Conservation (phyloP, 164 flowering plant species). For the Vitis amurensis region DNA sequence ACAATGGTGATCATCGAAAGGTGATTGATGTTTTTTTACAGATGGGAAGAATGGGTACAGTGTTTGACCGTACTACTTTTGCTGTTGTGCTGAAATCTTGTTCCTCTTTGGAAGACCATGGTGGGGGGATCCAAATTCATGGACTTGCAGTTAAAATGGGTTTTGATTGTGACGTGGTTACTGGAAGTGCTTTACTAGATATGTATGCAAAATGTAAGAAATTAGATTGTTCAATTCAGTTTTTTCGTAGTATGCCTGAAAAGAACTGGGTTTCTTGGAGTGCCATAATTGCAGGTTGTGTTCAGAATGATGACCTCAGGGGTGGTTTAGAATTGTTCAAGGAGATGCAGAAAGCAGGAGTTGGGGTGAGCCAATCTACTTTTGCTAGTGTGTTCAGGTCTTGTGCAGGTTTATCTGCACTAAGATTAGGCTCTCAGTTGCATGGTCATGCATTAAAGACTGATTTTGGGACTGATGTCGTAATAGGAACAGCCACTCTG, state of each 20-base stretch:
- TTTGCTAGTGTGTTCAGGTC: slow-evolving; percentile 77
- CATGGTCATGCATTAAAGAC: slow-evolving; percentile 69
- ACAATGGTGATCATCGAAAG: slow-evolving; percentile 36
- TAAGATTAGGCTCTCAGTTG: slow-evolving; percentile 56
- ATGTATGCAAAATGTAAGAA: slow-evolving; percentile 81
- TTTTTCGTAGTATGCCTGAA: slow-evolving; percentile 55
- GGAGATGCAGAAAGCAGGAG: slow-evolving; percentile 55
- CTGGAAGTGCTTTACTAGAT: slow-evolving; percentile 70
- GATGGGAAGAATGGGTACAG: slow-evolving; percentile 39
- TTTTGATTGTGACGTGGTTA: slow-evolving; percentile 56
- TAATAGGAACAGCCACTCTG: slow-evolving; percentile 74
- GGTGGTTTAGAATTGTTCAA: slow-evolving; percentile 53
- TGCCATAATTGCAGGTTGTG: slow-evolving; percentile 71
- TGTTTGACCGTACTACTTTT: slow-evolving; percentile 47
- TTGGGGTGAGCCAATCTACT: slow-evolving; percentile 68
- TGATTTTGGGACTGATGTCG: slow-evolving; percentile 49
- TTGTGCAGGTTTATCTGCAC: slow-evolving; percentile 54
- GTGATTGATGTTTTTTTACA: slow-evolving; percentile 40
- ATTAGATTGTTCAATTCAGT: slow-evolving; percentile 34
- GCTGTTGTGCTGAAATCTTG: slow-evolving; percentile 61
- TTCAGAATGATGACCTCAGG: slow-evolving; percentile 45
- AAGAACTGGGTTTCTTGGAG: slow-evolving; percentile 85
- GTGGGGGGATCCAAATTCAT: slow-evolving; percentile 58
- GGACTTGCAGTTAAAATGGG: slow-evolving; percentile 54
- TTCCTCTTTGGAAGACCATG: slow-evolving; percentile 39